Conservation (phyloP, 129 eudicot genomes). For the Helichrysum umbraculigerum region DNA sequence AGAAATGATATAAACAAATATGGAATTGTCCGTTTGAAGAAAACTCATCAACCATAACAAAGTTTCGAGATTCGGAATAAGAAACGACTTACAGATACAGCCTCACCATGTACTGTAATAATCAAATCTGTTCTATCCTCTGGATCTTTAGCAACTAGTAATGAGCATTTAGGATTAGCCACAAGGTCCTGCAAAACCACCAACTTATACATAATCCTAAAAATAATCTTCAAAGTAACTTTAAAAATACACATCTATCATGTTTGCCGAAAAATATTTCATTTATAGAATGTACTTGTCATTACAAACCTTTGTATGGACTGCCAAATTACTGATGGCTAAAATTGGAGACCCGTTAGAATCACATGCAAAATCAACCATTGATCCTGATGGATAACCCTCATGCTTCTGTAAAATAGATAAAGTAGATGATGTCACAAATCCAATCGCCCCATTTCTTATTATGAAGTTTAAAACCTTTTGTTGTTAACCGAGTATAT, state of each 20-base stretch:
- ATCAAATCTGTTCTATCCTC: slow-evolving; percentile 88
- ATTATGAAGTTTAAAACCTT: not conserved
- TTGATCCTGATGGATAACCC: slow-evolving; percentile 92
- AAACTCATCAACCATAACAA: slow-evolving; percentile 14
- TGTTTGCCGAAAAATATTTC: not conserved
- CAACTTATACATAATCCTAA: slow-evolving; percentile 1
- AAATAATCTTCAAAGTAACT: slow-evolving; percentile 1
- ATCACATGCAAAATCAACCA: slow-evolving; percentile 96
- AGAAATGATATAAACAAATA: not conserved
- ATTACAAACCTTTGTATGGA: slow-evolving; percentile 72
- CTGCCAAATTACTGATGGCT: slow-evolving; percentile 86
- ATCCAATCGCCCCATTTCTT: not conserved
- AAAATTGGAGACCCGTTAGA: slow-evolving; percentile 78
- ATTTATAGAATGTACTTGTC: no score
- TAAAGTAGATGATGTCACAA: not conserved
- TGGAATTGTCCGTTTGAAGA: not conserved
- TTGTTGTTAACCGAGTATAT: not conserved
- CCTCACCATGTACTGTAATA: slow-evolving; percentile 85
- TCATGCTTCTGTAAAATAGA: slow-evolving; percentile 59
- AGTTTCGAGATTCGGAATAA: not conserved
- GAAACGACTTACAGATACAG: slow-evolving; percentile 56
- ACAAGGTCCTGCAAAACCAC: slow-evolving; percentile 65
- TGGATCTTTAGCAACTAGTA: slow-evolving; percentile 89
- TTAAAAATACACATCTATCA: not conserved
- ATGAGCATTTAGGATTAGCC: slow-evolving; percentile 80